Evolutionary conservation across 73 alveolate genomes (phyloP), one percentile per base, ranked within the genome.

Genomic region (Blepharisma japonicum): DNA sequence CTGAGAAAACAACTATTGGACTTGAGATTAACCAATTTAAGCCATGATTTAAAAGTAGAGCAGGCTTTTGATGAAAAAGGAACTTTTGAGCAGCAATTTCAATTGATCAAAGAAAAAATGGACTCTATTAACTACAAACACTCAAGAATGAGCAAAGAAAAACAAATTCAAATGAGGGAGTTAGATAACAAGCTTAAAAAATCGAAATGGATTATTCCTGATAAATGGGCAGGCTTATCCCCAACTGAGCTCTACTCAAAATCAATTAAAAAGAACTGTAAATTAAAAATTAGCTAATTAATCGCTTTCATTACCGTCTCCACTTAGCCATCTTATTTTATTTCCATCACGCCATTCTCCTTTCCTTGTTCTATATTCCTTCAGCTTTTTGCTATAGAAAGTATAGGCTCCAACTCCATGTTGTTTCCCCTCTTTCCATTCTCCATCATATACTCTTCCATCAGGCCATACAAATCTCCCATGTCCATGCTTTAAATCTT

Each of bases 391-490:
- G 32, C 50, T 78, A n/a, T 50, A 80, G 78, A 56, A 80, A 0
- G 77, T 46, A 1, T 68, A 80, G 6, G 56, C 11, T 6, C 91
- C 94, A 32, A 67, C 18, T 21, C 94, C 94, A 55, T 87, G 91
- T 83, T 83, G 76, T 70, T 86, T 85, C 23, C 92, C 94, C 23
- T 83, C 77, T 45, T 53, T 48, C 94, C 96, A 90, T 74, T 80
- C 83, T 38, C 96, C 96, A 20, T 87, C 89, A 68, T 84, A 87
- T 45, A 55, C 77, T 50, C 87, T 71, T 71, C 94, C 94, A 83
- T 90, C 93, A 48, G 90, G 85, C 83, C 87, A 85, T 42, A 51
- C 79, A 67, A 76, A 83, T 42, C 45, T 79, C 7, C 94, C 94
- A 47, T 56, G 51, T 18, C 94, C 94, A 14, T 84, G 78, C 67